phyloP scores from a whole-genome alignment of 164 flowering plant genomes.

The Stephania cephalantha region DNA sequence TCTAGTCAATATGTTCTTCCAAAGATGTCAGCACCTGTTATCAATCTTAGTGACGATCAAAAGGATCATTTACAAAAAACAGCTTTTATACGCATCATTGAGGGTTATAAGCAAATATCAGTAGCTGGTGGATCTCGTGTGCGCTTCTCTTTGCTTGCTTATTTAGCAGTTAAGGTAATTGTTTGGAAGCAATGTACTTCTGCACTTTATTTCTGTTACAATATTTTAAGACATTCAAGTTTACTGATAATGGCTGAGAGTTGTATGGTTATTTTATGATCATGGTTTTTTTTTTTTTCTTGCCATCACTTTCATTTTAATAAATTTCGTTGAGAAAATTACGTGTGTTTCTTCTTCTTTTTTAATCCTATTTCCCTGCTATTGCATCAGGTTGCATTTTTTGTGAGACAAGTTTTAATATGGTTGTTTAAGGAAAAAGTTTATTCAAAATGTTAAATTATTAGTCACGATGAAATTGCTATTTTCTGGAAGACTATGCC shows the following conservation, averaged over 20 bases:
- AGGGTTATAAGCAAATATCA: constrained; percentile 74
- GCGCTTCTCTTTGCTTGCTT: constrained; percentile 70
- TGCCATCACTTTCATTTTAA: background rate
- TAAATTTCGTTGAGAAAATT: background rate
- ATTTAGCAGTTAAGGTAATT: constrained; percentile 77
- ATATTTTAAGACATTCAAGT: background rate
- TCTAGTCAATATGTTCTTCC: constrained; percentile 54
- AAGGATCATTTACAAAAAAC: constrained; percentile 61
- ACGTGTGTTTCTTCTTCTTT: background rate
- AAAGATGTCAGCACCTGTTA: constrained; percentile 76
- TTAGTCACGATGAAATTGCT: background rate
- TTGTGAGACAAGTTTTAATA: background rate
- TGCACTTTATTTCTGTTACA: background rate
- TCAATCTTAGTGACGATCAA: constrained; percentile 59
- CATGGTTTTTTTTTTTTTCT: background rate
- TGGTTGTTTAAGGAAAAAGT: background rate
- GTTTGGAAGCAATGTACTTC: background rate
- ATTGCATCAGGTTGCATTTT: background rate
- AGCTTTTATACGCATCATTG: constrained; percentile 62
- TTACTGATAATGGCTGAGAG: background rate
- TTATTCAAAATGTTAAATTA: background rate
- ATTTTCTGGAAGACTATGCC: background rate
- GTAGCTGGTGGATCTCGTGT: constrained; percentile 67
- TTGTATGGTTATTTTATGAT: background rate
- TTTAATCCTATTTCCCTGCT: background rate